Percentiles rank a stretch among this genome's conserved stretches.
Evolutionary conservation across 2,329 filamentous ascomycete species (phyloP).

Genomic region (Diplocarpon mali): DNA sequence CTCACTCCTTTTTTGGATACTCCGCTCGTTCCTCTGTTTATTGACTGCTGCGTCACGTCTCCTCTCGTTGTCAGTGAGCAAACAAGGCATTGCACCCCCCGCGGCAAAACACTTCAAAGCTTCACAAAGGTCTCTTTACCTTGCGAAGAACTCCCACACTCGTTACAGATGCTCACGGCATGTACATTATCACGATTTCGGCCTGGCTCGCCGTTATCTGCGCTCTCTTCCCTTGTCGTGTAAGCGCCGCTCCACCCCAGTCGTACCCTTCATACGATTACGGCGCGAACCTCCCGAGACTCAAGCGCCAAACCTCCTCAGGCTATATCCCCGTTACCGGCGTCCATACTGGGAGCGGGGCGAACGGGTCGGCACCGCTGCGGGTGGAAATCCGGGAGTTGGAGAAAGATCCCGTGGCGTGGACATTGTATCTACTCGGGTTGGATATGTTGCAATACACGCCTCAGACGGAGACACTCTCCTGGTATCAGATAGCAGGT

Average conservation of each 20-base stretch:
- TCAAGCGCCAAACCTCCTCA: slow-evolving; percentile 12
- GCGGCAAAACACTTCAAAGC: too few relatives aligned
- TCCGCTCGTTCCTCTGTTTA: too few relatives aligned
- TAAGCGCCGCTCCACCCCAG: not conserved
- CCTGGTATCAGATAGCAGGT: slow-evolving; percentile 24
- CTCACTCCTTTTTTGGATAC: not conserved
- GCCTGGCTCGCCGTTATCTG: not conserved
- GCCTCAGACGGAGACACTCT: slow-evolving; percentile 15
- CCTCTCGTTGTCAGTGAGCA: not conserved
- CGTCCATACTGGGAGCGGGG: slow-evolving; percentile 10
- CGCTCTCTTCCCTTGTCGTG: not conserved
- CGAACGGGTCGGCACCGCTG: slow-evolving; percentile 15
- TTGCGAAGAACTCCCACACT: not conserved
- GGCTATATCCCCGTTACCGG: slow-evolving; percentile 14
- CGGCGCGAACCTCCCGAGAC: slow-evolving; percentile 7
- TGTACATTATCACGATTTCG: not conserved
- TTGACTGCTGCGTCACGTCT: too few relatives aligned
- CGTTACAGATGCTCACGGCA: not conserved
- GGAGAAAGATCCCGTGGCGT: slow-evolving; percentile 17
- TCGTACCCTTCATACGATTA: slow-evolving; percentile 16
- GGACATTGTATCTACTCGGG: slow-evolving; percentile 23
- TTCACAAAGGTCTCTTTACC: not conserved
- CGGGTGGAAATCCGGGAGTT: slow-evolving; percentile 21
- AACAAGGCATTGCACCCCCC: too few relatives aligned
- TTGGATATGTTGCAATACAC: slow-evolving; percentile 21